These are phyloP conservation scores for Ganoderma boninense DNA, from an alignment of 1,284 basidiomycete genomes.

Conservation along the genomic window DNA sequence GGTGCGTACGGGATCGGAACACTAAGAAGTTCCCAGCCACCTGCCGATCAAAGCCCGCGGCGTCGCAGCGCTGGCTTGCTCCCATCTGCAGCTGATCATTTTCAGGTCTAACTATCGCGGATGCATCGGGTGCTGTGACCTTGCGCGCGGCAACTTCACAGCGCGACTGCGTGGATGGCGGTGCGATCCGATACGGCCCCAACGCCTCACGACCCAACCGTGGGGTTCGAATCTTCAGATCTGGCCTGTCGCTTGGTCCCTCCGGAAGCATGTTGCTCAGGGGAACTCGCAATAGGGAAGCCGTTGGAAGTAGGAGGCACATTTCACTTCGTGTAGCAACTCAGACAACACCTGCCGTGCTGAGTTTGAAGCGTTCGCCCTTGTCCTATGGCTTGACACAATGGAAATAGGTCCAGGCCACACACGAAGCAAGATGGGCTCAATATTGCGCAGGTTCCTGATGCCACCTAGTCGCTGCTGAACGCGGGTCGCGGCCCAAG, in stretches of 20 bases:
- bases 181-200: constrained; percentile 5
- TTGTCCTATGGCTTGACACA: constrained; percentile 6
- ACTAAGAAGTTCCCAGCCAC: constrained; percentile 13
- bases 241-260: constrained; percentile 1
- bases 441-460: constrained; percentile 26
- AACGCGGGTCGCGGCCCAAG: background rate
- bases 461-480: constrained; percentile 9
- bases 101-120: constrained; percentile 27
- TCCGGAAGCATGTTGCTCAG: constrained; percentile 2
- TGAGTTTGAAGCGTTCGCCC: constrained; percentile 10
- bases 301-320: background rate
- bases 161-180: constrained; percentile 11
- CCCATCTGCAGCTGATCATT: constrained; percentile 12
- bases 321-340: constrained; percentile 14
- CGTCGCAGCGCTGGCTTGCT: constrained; percentile 17
- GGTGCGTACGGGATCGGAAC: constrained; percentile 7
- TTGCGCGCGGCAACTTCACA: constrained; percentile 1
- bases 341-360: constrained; percentile 23
- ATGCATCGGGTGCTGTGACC: constrained; percentile 16
- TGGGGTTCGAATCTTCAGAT: background rate
- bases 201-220: background rate
- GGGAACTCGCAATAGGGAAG: constrained; percentile 9
- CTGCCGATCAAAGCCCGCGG: constrained; percentile 23
- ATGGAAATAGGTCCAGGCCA: constrained; percentile 19
- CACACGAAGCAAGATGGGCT: background rate